A percentile compares a stretch with the other conserved stretches of the same genome.
phyloP scores from a whole-genome alignment of 257 asterid genomes.

The Nicotiana sylvestris region DNA sequence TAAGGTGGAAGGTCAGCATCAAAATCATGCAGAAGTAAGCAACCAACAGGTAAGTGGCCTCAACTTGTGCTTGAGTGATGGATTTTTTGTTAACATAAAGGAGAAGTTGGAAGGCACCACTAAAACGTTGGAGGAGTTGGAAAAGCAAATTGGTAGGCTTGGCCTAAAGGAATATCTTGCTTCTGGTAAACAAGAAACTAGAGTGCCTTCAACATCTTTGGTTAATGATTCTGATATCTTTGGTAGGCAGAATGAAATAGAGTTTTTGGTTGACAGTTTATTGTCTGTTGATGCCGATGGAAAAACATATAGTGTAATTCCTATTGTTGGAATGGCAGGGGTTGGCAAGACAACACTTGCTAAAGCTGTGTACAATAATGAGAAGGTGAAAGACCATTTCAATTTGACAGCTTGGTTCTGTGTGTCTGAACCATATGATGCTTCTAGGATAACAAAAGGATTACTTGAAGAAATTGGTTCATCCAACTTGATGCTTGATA shows the following conservation, averaged over 20 bases:
- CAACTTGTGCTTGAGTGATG: background rate
- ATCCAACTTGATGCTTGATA: background rate
- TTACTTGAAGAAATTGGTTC: background rate
- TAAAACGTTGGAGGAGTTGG: slow-evolving; percentile 1
- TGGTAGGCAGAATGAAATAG: background rate
- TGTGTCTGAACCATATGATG: slow-evolving; percentile 19
- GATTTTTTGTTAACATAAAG: background rate
- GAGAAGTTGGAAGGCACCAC: background rate
- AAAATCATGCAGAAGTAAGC: background rate
- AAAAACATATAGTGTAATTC: background rate
- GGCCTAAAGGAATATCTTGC: background rate
- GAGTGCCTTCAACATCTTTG: slow-evolving; percentile 10
- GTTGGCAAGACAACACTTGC: slow-evolving; percentile 9
- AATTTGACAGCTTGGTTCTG: slow-evolving; percentile 10
- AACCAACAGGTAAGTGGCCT: background rate
- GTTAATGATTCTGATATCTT: background rate
- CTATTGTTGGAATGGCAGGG: background rate
- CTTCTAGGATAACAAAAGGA: background rate
- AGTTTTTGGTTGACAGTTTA: background rate
- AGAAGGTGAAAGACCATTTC: background rate
- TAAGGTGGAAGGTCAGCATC: background rate
- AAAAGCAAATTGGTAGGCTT: background rate
- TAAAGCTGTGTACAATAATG: slow-evolving; percentile 13
- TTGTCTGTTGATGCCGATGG: background rate
- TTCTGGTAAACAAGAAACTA: background rate